These are phyloP conservation scores for Rutstroemia sp. DNA, from an alignment of 2,329 filamentous ascomycete species.

Conservation along the genomic window DNA sequence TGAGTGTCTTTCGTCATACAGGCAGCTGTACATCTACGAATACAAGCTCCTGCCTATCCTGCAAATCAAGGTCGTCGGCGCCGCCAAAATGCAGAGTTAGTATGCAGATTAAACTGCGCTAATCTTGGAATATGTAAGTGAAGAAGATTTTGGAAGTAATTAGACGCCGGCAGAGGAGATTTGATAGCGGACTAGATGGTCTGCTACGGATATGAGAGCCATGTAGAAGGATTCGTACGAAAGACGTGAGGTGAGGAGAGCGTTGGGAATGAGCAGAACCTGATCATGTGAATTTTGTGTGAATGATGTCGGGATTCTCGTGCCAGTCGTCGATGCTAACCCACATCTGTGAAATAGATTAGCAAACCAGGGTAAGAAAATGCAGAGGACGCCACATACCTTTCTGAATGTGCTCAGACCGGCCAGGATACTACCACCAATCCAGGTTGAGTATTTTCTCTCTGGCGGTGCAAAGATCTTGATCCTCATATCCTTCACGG, in stretches of 20 bases:
- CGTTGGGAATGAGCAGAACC: not conserved
- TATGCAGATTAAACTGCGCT: conserved; percentile 7
- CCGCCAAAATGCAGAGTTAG: conserved; percentile 1
- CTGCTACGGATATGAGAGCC: no score
- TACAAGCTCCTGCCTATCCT: not conserved
- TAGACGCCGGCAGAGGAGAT: no score
- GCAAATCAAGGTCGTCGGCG: not conserved
- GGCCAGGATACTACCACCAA: conserved; percentile 93
- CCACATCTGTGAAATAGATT: conserved; percentile 69
- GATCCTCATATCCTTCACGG: conserved; percentile 98
- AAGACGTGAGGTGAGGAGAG: not conserved
- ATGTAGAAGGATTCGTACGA: no score
- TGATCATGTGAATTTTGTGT: conserved; percentile 84
- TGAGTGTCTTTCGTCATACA: conserved; percentile 6
- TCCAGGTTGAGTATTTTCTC: conserved; percentile 98
- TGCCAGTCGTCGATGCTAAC: conserved; percentile 99
- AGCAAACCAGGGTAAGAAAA: conserved; percentile 12
- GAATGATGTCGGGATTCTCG: conserved; percentile 97
- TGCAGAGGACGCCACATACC: conserved; percentile 43
- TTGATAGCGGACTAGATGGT: no score
- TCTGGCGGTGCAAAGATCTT: conserved; percentile 98
- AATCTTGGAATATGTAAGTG: conserved; percentile 3
- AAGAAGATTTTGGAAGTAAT: not conserved
- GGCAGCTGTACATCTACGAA: conserved; percentile 4
- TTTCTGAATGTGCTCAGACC: conserved; percentile 97